Base-by-base conservation (phyloP, 2,329 filamentous ascomycete genomes). In the Metarhizium anisopliae region DNA sequence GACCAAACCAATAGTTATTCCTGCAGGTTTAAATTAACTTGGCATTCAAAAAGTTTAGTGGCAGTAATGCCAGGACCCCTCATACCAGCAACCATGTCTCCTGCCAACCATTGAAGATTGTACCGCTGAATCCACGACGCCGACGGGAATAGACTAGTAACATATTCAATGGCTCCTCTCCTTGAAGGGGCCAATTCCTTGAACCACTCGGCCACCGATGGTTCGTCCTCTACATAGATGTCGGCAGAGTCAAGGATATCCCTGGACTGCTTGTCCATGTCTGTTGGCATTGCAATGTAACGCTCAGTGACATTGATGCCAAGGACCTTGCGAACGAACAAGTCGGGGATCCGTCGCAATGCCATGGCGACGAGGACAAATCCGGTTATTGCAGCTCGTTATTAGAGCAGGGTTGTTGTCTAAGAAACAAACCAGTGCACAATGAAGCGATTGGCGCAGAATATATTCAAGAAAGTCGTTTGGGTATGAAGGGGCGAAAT, bases 41-140 rank as follows among this genome's bases (percentile, higher is more conserved):
- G 13, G 18, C 11, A 14, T 38, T 38, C 25, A 29, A 11, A 2
- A 29, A 1, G 2, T 8, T 11, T 16, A 30, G 45, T 6, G 25
- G 10, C 10, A 30, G 7, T 6, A 20, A 20, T 11, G 16, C 6
- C 3, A 25, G 16, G 18, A 45, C n/a, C 16, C 47, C 67, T 54
- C 42, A 14, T 78, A 74, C 86, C 88, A 55, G 89, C 88, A 59
- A 90, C 79, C 47, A 90, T 64, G 68, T 93, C 89, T 59, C 88
- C 88, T 14, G 80, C 65, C 8, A 91, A 71, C 89, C 89, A 92
- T 68, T 83, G 80, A 4, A 80, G 16, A 63, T 90, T 90, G 71
- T 92, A 93, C 55, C 83, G 77, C 25, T 71, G 68, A 55, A 90
- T 85, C 87, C 87, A 91, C 25, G 76, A 74, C 2, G 81, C 69